phyloP scores from a whole-genome alignment of 2,329 filamentous ascomycete species.

The Dactylellina parvicollis region DNA sequence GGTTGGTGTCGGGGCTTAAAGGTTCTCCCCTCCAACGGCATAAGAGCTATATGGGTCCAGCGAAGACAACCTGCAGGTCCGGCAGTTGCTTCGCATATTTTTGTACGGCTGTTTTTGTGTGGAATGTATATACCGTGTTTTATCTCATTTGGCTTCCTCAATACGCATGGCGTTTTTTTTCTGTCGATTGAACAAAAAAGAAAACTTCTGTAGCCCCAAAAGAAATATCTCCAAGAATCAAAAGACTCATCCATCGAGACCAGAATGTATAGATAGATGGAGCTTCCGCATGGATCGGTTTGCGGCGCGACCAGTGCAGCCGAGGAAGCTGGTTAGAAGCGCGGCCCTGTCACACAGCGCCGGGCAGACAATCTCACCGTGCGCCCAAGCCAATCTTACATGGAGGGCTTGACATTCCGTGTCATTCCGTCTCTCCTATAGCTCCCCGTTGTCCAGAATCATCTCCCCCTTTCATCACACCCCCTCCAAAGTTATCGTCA shows the following conservation, averaged over 20 bases:
- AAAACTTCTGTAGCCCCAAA: constrained; percentile 4
- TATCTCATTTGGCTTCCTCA: constrained; percentile 9
- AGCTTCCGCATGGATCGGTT: neutral
- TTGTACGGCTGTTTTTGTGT: constrained; percentile 14
- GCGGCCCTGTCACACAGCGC: constrained; percentile 7
- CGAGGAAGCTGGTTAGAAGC: constrained; percentile 14
- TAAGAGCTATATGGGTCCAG: neutral
- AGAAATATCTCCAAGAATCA: neutral
- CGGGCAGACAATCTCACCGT: too few relatives aligned
- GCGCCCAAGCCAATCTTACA: neutral
- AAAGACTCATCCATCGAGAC: neutral
- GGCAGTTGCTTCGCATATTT: constrained; percentile 4
- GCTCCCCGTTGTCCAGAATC: neutral
- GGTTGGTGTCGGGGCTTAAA: constrained; percentile 62
- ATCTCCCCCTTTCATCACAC: neutral
- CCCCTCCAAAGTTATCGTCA: neutral
- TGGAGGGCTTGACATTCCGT: neutral
- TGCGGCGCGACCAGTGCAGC: constrained; percentile 14
- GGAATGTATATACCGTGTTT: constrained; percentile 52
- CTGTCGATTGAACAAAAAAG: constrained; percentile 34
- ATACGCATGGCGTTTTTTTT: constrained; percentile 50
- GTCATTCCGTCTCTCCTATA: neutral
- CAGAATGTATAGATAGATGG: neutral
- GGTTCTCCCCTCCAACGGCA: neutral
- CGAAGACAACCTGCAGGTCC: neutral